A percentile compares a stretch with the other conserved stretches of the same genome.
Evolutionary conservation across 108 stramenopile species (phyloP).

Genomic region (Seminavis robusta): DNA sequence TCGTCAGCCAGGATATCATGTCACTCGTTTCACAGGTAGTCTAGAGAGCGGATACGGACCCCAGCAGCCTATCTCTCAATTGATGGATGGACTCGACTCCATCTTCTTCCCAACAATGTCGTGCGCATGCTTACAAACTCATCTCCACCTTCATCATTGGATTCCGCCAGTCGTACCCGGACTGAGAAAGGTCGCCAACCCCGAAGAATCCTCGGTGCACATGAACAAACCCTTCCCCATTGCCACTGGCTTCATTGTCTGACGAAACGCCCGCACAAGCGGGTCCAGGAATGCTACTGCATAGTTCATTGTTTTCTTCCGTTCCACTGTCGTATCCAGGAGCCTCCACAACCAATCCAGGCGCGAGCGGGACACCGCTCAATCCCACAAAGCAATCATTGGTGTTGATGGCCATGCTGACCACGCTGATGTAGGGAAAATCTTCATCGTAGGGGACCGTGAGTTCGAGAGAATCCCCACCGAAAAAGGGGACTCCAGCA

Average conservation of each 20-base stretch:
- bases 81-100: no score
- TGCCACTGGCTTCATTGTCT: no score
- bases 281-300: slow-evolving; percentile 15
- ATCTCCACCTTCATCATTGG: no score
- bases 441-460: no score
- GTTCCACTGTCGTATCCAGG: slow-evolving; percentile 10
- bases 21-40: no score
- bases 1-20: no score
- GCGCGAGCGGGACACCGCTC: no score
- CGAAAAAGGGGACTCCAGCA: background rate
- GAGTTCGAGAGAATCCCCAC: background rate
- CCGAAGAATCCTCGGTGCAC: background rate
- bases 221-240: slow-evolving; percentile 1
- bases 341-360: no score
- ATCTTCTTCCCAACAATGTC: no score
- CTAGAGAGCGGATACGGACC: no score
- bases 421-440: slow-evolving; percentile 7
- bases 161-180: background rate
- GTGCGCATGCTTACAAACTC: no score
- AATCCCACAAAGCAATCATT: slow-evolving; percentile 25
- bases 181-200: background rate
- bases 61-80: no score
- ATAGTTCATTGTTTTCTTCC: slow-evolving; percentile 22
- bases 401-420: slow-evolving; percentile 17
- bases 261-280: slow-evolving; percentile 5